A percentile compares a stretch with the other conserved stretches of the same genome.
These are phyloP conservation scores for Coemansia sp. DNA, from an alignment of 192 early-diverging fungal genomes.

Conservation along the genomic window DNA sequence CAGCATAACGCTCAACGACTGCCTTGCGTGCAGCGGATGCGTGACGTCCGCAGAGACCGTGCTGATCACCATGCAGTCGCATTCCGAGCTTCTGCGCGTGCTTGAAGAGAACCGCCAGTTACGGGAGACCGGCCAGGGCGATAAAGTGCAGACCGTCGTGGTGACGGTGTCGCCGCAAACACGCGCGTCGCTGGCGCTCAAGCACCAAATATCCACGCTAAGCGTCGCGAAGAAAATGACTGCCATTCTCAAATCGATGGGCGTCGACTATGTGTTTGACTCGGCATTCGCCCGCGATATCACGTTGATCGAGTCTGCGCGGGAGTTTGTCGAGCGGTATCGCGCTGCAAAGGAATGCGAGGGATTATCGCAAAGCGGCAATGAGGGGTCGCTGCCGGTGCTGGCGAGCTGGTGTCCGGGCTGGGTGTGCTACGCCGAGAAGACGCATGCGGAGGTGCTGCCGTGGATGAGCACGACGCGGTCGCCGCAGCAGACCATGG, in stretches of 20 bases:
- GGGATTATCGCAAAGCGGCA: constrained; percentile 19
- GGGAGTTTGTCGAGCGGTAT: constrained; percentile 86
- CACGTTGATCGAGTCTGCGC: constrained; percentile 74
- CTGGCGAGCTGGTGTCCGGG: constrained; percentile 70
- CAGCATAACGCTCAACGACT: constrained; percentile 90
- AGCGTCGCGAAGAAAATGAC: constrained; percentile 71
- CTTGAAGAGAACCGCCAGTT: constrained; percentile 43
- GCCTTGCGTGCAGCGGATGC: constrained; percentile 98
- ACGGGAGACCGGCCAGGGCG: constrained; percentile 14
- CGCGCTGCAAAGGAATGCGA: constrained; percentile 39
- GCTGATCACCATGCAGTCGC: constrained; percentile 87
- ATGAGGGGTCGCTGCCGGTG: constrained; percentile 54
- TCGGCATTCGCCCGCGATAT: constrained; percentile 88
- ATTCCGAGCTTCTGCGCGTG: constrained; percentile 71
- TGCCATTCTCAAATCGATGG: constrained; percentile 75
- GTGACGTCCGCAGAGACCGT: constrained; percentile 98
- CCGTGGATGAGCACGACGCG: constrained; percentile 86
- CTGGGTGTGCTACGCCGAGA: constrained; percentile 99
- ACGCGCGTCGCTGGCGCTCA: constrained; percentile 84
- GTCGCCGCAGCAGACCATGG: constrained; percentile 99
- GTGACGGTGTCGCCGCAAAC: constrained; percentile 91
- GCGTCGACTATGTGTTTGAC: constrained; percentile 86
- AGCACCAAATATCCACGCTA: constrained; percentile 69
- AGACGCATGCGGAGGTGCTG: constrained; percentile 88
- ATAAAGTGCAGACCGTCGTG: constrained; percentile 56